Conservation (phyloP, 2,329 filamentous ascomycete species). For the Pseudogymnoascus sp. region DNA sequence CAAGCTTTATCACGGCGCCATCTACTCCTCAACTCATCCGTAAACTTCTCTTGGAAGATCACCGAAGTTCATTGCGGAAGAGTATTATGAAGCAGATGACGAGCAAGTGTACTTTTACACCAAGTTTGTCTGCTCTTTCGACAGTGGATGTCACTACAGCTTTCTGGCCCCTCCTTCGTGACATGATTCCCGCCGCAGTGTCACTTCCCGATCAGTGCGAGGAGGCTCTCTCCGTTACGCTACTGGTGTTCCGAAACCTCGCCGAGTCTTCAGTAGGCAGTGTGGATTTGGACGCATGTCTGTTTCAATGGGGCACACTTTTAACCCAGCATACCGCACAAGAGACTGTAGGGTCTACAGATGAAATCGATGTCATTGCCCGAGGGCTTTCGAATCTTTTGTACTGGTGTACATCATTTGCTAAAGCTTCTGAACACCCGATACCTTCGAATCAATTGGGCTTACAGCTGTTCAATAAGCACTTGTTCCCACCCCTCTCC, state of each 20-base stretch:
- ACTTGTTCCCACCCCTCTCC: slow-evolving; percentile 54
- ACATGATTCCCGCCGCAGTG: slow-evolving; percentile 21
- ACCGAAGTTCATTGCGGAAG: slow-evolving; percentile 26
- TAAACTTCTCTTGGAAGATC: slow-evolving; percentile 36
- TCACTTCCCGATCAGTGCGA: slow-evolving; percentile 22
- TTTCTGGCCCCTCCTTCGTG: slow-evolving; percentile 37
- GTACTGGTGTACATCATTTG: slow-evolving; percentile 24
- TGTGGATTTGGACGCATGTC: slow-evolving; percentile 20
- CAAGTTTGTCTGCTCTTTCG: slow-evolving; percentile 24
- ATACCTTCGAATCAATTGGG: slow-evolving; percentile 26
- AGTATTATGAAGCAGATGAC: slow-evolving; percentile 24
- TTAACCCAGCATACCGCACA: slow-evolving; percentile 34
- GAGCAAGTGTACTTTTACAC: slow-evolving; percentile 24
- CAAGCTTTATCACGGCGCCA: slow-evolving; percentile 31
- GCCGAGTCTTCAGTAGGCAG: slow-evolving; percentile 24
- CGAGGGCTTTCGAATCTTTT: slow-evolving; percentile 31
- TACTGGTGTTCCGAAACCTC: slow-evolving; percentile 34
- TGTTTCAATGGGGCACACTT: slow-evolving; percentile 25
- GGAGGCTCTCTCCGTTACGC: slow-evolving; percentile 32
- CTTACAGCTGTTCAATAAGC: slow-evolving; percentile 49
- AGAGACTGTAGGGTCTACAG: slow-evolving; percentile 29
- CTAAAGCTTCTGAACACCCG: slow-evolving; percentile 19
- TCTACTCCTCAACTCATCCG: slow-evolving; percentile 32
- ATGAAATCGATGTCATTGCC: slow-evolving; percentile 27
- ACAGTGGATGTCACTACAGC: slow-evolving; percentile 35